Conservation (phyloP, 176 grass and related monocot genomes). For the Oryza meyeriana region DNA sequence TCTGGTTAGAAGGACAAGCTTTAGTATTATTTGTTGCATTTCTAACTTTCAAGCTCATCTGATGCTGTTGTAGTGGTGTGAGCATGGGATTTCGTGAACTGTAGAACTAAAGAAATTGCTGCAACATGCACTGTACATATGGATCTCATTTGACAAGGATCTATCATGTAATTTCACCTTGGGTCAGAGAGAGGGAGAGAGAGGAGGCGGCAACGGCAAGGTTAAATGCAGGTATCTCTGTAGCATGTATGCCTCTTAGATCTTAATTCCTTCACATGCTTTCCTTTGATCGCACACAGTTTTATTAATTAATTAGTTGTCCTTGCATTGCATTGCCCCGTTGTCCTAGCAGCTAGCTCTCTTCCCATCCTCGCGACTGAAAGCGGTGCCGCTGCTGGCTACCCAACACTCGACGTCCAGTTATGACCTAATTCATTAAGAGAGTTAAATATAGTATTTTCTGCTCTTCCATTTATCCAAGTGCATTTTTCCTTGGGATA, state of each 20-base stretch:
- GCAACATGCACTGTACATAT: not conserved
- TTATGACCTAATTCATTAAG: too few relatives aligned
- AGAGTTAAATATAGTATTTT: too few relatives aligned
- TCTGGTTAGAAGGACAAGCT: not conserved
- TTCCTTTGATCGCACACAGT: constrained; percentile 24
- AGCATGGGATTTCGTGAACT: constrained; percentile 73
- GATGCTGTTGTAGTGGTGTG: not conserved
- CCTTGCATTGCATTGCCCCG: constrained; percentile 1
- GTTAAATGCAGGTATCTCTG: not conserved
- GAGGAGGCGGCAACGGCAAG: too few relatives aligned
- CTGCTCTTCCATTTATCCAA: too few relatives aligned
- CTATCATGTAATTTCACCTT: not conserved
- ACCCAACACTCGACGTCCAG: too few relatives aligned
- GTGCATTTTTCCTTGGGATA: too few relatives aligned
- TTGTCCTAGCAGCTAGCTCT: not conserved
- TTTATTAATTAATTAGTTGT: not conserved
- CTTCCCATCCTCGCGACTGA: too few relatives aligned
- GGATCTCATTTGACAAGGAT: not conserved
- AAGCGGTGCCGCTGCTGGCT: too few relatives aligned
- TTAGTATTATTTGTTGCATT: not conserved
- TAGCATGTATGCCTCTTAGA: not conserved
- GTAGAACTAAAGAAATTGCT: constrained; percentile 13
- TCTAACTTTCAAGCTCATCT: not conserved
- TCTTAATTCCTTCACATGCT: constrained; percentile 5
- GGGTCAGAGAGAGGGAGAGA: not conserved